A percentile compares a stretch with the other conserved stretches of the same genome.
These are phyloP conservation scores for Nakazawaea ishiwadae DNA, from an alignment of 805 yeast genomes.

Conservation along the genomic window DNA sequence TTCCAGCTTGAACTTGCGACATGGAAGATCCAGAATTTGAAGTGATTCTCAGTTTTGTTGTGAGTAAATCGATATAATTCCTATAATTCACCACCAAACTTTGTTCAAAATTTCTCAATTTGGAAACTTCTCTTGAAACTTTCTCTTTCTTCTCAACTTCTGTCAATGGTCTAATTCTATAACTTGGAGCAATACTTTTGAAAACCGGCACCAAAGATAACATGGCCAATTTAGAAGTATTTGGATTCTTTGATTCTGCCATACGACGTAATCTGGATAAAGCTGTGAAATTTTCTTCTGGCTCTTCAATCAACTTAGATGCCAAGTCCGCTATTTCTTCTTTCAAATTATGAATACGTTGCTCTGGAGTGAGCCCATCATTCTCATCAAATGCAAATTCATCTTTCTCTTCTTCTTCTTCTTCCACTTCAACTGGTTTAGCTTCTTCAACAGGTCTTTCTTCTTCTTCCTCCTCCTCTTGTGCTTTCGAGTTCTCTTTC, in stretches of 20 bases:
- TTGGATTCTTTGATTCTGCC: constrained; percentile 63
- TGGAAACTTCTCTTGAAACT: constrained; percentile 78
- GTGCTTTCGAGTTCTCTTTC: constrained; percentile 18
- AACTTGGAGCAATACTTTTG: constrained; percentile 83
- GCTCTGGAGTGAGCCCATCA: constrained; percentile 43
- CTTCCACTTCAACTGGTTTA: constrained; percentile 14
- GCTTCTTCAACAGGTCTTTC: not conserved
- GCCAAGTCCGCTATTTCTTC: constrained; percentile 85
- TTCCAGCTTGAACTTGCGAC: constrained; percentile 40
- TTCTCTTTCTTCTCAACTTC: constrained; percentile 79
- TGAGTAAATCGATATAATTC: constrained; percentile 55
- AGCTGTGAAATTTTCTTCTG: constrained; percentile 73
- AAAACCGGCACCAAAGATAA: constrained; percentile 80
- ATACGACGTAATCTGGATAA: constrained; percentile 65
- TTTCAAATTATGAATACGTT: constrained; percentile 55
- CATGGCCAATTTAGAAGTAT: constrained; percentile 65
- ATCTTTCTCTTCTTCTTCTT: constrained; percentile 13
- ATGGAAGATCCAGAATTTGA: constrained; percentile 18
- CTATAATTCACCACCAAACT: constrained; percentile 64
- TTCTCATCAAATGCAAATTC: constrained; percentile 27
- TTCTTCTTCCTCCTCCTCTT: constrained; percentile 11
- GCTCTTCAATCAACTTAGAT: constrained; percentile 73
- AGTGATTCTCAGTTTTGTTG: constrained; percentile 30
- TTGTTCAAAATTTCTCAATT: constrained; percentile 77
- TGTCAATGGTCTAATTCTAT: constrained; percentile 75